Evolutionary conservation across 208 protist genomes (phyloP).

Genomic region (Wallacemonas rigidus): DNA sequence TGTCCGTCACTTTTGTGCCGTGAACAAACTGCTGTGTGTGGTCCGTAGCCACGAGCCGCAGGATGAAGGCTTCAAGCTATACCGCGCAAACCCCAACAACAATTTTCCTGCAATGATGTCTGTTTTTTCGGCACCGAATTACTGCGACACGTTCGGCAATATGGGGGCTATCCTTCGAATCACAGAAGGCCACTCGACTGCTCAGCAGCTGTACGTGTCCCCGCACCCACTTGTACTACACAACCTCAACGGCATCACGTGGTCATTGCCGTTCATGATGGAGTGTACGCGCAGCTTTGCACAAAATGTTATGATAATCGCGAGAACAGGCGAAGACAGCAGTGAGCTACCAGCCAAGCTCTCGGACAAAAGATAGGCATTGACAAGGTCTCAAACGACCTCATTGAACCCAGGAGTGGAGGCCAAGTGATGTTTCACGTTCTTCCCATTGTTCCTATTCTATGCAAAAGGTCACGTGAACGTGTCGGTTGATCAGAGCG

Average conservation of each 20-base stretch:
- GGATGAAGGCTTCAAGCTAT: constrained; percentile 94
- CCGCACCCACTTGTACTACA: constrained; percentile 74
- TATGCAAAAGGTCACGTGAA: too few relatives aligned
- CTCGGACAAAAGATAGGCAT: neutral
- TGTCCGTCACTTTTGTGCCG: constrained; percentile 91
- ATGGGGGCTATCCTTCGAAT: constrained; percentile 93
- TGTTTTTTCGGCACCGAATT: constrained; percentile 98
- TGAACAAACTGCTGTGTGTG: constrained; percentile 95
- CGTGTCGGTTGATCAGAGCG: too few relatives aligned
- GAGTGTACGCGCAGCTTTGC: constrained; percentile 17
- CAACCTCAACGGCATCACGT: constrained; percentile 66
- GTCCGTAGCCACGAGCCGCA: constrained; percentile 97
- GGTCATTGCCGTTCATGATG: constrained; percentile 76
- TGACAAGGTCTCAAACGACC: too few relatives aligned
- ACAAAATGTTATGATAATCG: constrained; percentile 38
- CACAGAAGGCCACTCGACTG: constrained; percentile 87
- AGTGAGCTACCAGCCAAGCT: constrained; percentile 12
- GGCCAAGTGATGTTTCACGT: too few relatives aligned
- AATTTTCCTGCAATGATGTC: constrained; percentile 97
- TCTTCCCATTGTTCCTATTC: too few relatives aligned
- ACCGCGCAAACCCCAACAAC: constrained; percentile 78
- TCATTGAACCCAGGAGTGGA: too few relatives aligned
- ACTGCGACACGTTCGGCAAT: constrained; percentile 97
- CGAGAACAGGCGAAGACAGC: constrained; percentile 17
- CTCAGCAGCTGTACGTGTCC: constrained; percentile 85